Base-by-base conservation (phyloP, 371 early-diverging fungal species). In the Dipsacomyces acuminosporus region DNA sequence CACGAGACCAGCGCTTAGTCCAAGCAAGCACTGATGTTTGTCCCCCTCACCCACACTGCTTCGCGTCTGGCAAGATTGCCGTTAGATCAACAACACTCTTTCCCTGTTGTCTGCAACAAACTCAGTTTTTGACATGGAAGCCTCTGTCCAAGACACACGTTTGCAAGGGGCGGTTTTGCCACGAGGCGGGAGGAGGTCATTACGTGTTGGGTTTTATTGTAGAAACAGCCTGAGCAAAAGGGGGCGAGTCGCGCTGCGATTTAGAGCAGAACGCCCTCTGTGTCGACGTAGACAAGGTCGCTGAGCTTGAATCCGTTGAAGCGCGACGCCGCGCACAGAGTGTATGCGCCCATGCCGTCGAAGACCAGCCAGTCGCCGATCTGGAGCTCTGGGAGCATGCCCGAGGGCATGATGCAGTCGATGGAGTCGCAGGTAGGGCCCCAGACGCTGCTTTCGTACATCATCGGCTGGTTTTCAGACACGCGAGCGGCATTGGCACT, bases 341-440 rank as follows among this genome's bases (percentile, higher is more conserved):
- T 96, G 73, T 98, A 98, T 1, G 98, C 97, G 30, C 98, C 98
- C 96, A 96, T 96, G 71, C 87, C 79, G 47, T 90, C 86, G 76
- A 89, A 96, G 72, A 86, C 85, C 44, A 98, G 76, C 97, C 97
- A 98, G 72, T 98, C 98, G 51, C 97, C 96, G 23, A 91, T 82
- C 46, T 88, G 81, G 63, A 98, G 78, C 69, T 87, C 80, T 41
- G 96, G 96, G 45, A 98, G 77, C 51, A 48, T 49, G 15, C 78
- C 71, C 34, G 82, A 78, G 48, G 83, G 76, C 57, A 80, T 82
- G 47, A 98, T 83, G 72, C 91, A 91, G 77, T 98, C 98, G 59
- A 96, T 91, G 17, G 94, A 94, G 75, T 98, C 97, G 75, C 98
- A 98, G 38, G 96, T 98, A 22, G 96, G 98, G n/a, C 96, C 96